Evolutionary conservation across 495 filamentous ascomycete species (phyloP), one percentile per base, ranked within the genome.

Genomic region (Lophiotrema nucula): DNA sequence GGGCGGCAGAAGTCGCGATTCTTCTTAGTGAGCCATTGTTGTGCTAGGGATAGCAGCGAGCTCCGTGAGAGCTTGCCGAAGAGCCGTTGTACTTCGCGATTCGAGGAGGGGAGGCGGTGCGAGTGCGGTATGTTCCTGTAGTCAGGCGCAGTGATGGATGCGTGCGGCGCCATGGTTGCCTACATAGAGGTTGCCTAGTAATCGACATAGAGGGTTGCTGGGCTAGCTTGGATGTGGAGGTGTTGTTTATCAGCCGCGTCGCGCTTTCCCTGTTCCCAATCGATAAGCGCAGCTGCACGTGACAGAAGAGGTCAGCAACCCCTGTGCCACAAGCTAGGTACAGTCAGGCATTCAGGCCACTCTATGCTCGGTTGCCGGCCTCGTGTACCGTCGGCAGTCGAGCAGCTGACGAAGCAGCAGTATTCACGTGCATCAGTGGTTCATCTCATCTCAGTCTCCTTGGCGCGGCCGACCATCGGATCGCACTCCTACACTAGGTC

Each of bases 11-110:
- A 72, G 3, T 77, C 66, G 19, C 80, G 72, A 47, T 86, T 83
- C 48, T 74, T 72, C 22, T 86, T 79, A 26, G 84, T 79, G 0
- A 93, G 80, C 90, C 90, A 95, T 72, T 82, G 72, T 19, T 88
- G 77, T 4, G 79, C 85, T 13, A 95, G 76, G 1, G 83, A 78
- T 13, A 92, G 69, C 6, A 95, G 77, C 0, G 88, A 83, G 31
- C 81, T 73, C 26, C 89, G 84, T 0, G 88, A 84, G 27, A 95
- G 80, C 26, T 83, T 85, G 43, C 72, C 74, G 12, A 95, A 72
- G n/a, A 78, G 73, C 64, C 86, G 87, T 56, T 77, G 65, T 28
- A 90, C 81, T 11, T 83, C 76, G 4, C 81, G 79, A 54, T 83
- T 83, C 39, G 82, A 73, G 12, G 85, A 76, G 53, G 86, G 78